Evolutionary conservation across 2,329 filamentous ascomycete genomes (phyloP).

Genomic region (Aureobasidium sp.): DNA sequence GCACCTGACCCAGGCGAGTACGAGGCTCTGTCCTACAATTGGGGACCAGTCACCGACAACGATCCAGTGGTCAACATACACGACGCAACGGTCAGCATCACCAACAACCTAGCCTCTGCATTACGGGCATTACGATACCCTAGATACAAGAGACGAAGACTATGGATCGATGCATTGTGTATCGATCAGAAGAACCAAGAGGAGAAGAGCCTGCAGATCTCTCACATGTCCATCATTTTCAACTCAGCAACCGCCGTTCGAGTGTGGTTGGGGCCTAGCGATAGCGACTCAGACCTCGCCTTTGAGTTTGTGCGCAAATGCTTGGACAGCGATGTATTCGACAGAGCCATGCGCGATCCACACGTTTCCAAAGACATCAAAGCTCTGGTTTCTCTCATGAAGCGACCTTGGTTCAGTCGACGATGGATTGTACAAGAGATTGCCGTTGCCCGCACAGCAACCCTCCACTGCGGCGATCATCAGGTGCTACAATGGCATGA

Average conservation of each 20-base stretch:
- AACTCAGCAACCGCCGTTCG: constrained; percentile 6
- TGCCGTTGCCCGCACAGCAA: background rate
- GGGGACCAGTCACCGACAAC: constrained; percentile 7
- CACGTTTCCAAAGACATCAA: background rate
- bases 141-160: background rate
- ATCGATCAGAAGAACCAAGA: constrained; percentile 15
- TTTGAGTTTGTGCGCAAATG: constrained; percentile 14
- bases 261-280: constrained; percentile 11
- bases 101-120: constrained; percentile 4
- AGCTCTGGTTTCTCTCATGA: background rate
- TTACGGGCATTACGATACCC: constrained; percentile 2
- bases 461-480: background rate
- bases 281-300: constrained; percentile 1
- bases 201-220: constrained; percentile 15
- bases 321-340: constrained; percentile 10
- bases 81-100: background rate
- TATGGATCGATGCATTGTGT: constrained; percentile 16
- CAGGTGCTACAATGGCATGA: background rate
- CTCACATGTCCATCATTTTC: constrained; percentile 14
- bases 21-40: constrained; percentile 15
- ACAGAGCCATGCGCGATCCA: constrained; percentile 5
- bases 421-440: constrained; percentile 13
- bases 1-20: background rate
- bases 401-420: constrained; percentile 7
- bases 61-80: constrained; percentile 11